Evolutionary conservation across 306 rosid genomes (phyloP), one percentile per base, ranked within the genome.

Genomic region (Arachis stenosperma): DNA sequence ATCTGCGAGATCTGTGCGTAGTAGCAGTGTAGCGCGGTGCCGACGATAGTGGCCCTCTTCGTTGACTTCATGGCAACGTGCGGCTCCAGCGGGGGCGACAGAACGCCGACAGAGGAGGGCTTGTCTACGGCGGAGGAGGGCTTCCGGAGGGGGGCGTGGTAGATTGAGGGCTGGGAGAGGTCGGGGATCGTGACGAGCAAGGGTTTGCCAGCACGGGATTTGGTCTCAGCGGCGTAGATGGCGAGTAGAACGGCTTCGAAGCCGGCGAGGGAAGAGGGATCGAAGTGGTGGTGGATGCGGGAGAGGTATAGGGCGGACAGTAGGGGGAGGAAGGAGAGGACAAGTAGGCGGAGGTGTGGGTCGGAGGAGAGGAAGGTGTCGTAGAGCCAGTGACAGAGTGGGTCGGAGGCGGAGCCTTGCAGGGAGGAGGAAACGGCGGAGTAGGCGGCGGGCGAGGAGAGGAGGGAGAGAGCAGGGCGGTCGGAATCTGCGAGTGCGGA

Each of bases 331-430:
- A 85, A 94, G n/a, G 99, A 90, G 78, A 84, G 86, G 51, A 94
- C 96, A 46, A 89, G 91, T 27, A 94, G 96, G 9, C 95, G 91
- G 71, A 94, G 95, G 56, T 90, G 95, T 3, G 97, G 89, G 60
- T 94, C 99, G 58, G 90, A 69, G 59, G 96, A 83, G 75, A 91
- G 97, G 80, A 83, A 94, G 63, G 96, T 94, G 64, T 94, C 99
- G 78, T 94, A 94, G 57, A 94, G 96, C 99, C 99, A 94, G 30
- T 94, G 95, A 67, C 99, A 94, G 71, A 91, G 96, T 9, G 97
- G 93, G 81, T 89, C 97, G 44, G 96, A 81, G 56, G 91, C 95
- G 55, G 96, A 85, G 6, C 99, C 97, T 5, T 91, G 81, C 65
- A 89, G 92, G 50, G 89, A 68, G 8, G 81, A 12, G 14, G 91